Base-by-base conservation (phyloP, 192 early-diverging fungal genomes). In the Chytriomyces sp. region DNA sequence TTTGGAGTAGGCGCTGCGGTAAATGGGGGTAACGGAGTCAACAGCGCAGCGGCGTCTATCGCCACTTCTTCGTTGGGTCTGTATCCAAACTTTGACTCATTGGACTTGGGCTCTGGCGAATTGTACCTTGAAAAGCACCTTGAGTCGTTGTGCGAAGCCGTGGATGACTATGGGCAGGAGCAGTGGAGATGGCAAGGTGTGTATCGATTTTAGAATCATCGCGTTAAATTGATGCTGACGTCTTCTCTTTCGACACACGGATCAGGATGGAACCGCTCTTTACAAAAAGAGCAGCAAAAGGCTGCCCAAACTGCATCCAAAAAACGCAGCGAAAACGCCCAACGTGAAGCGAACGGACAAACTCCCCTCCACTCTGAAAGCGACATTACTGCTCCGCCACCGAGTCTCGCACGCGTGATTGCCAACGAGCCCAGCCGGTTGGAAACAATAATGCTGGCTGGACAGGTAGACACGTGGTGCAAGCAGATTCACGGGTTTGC, bases 401-500 rank as follows among this genome's bases (percentile, higher is more conserved):
- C 81, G 81, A 80, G 85, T 87, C 92, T 92, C 84, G 86, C 62
- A 9, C 88, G 86, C 60, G 68, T 86, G 72, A 44, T 92, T 50
- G 91, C 91, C 57, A 86, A 88, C 20, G 98, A 98, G 86, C 97
- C 98, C 7, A 92, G 92, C 78, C 91, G 95, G 72, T 86, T 99
- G 67, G 95, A 97, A 66, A 90, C 90, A 16, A 87, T 98, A 79
- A 89, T 99, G 76, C 89, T 96, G 69, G 90, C 91, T 43, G 93
- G 93, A 76, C 94, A 97, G 83, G 93, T 98, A 75, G 92, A 96
- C 80, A 93, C 95, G 77, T 93, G 94, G 80, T 92, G 90, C 83
- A 94, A 95, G 86, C 93, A 97, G 85, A 85, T 98, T 50, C 92
- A 95, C 72, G 91, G 96, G 86, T 96, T 93, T 82, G 91, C 95